Evolutionary conservation across 306 rosid genomes (phyloP), one percentile per base, ranked within the genome.

Genomic region (Rosa multiflora): DNA sequence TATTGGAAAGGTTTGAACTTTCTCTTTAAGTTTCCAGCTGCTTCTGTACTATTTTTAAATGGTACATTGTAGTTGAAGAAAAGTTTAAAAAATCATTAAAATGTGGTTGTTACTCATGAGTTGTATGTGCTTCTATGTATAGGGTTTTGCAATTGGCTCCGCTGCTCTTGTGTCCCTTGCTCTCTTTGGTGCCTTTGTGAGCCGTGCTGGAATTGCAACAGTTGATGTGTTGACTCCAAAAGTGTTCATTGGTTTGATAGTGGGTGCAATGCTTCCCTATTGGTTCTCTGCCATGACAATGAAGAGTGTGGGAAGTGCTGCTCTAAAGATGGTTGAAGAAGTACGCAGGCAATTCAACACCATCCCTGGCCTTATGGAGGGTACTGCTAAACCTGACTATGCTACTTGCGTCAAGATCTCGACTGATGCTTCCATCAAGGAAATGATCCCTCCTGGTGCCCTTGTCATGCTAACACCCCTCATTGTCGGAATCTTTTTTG

Each of bases 211-310:
- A 26, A 88, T 96, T 74, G 15, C 88, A 14, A 83, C 89, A 0
- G 99, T 96, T 42, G 96, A 96, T 66, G 97, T 93, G 69, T 72
- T 96, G 90, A 90, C 97, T 39, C 97, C 98, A 12, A 93, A 91
- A 84, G 99, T 96, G 81, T 88, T 96, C 37, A 96, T 96, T 73
- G 98, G 98, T 74, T 80, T 93, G 83, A 67, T 93, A 9, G 98
- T 91, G 59, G 98, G 99, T 49, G 93, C 98, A 0, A 96, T 96
- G 99, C 97, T 96, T 79, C 99, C 99, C 3, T 96, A 93, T 81
- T 96, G 99, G 98, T 96, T 96, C 86, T 96, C 98, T 67, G 96
- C 99, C 80, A 96, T 93, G 98, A 96, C 98, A 61, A 90, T 93
- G 99, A 96, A 96, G 90, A 96, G 98, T 77, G 98, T 96, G 70